These are phyloP conservation scores for Platanus orientalis DNA, from an alignment of 164 flowering plant species.

Conservation along the genomic window DNA sequence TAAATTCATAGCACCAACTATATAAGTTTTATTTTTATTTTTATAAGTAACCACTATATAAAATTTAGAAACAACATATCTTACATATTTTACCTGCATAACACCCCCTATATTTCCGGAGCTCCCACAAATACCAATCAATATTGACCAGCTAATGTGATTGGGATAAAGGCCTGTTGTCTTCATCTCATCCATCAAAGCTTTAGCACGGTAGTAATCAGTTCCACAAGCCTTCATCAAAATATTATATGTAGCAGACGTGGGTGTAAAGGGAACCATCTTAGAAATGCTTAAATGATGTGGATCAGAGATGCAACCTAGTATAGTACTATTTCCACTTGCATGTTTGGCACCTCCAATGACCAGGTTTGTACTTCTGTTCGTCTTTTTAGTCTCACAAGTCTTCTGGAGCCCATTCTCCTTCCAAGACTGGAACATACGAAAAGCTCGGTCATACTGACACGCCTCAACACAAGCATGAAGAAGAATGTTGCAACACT, in stretches of 20 bases:
- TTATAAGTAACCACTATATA: too few species aligned
- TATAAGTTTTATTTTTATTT: too few species aligned
- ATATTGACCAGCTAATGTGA: slow-evolving; percentile 78
- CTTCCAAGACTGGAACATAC: slow-evolving; percentile 71
- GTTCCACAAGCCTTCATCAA: slow-evolving; percentile 92
- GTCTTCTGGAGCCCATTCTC: slow-evolving; percentile 23
- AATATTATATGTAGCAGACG: slow-evolving; percentile 75
- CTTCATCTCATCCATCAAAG: slow-evolving; percentile 79
- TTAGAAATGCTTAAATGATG: slow-evolving; percentile 23
- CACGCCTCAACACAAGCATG: slow-evolving; percentile 84
- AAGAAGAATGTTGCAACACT: slow-evolving; percentile 73
- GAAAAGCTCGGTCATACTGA: slow-evolving; percentile 89
- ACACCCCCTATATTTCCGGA: slow-evolving; percentile 57
- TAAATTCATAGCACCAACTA: neutral
- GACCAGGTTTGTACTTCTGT: slow-evolving; percentile 1
- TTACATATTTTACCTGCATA: slow-evolving; percentile 49
- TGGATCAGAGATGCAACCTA: slow-evolving; percentile 20
- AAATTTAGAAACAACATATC: neutral
- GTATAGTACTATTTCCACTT: slow-evolving; percentile 9
- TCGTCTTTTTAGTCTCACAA: slow-evolving; percentile 7
- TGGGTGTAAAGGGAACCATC: slow-evolving; percentile 55
- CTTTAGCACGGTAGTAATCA: slow-evolving; percentile 63
- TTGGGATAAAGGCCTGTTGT: slow-evolving; percentile 64
- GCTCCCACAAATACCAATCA: slow-evolving; percentile 65
- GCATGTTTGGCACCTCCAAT: slow-evolving; percentile 6